phyloP scores from a whole-genome alignment of 306 rosid genomes.

The Macrotyloma uniflorum region DNA sequence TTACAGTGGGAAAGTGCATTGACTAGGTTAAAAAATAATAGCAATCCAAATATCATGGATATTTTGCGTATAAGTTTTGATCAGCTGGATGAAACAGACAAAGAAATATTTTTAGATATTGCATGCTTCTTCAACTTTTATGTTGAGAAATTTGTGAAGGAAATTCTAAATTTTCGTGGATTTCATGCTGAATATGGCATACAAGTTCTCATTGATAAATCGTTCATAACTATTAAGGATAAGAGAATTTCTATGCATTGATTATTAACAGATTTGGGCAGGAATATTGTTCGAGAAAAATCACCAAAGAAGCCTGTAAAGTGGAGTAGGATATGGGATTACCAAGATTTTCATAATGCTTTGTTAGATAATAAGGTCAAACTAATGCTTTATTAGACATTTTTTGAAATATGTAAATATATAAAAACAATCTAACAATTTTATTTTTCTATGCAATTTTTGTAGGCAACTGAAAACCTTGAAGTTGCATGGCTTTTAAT shows the following conservation, averaged over 20 bases:
- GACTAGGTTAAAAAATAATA: background rate
- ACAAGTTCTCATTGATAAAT: background rate
- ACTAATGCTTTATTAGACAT: no score
- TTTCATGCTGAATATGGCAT: background rate
- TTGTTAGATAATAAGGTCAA: background rate
- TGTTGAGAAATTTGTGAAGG: accelerated
- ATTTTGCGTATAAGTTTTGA: background rate
- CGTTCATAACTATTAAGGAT: background rate
- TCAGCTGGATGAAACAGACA: background rate
- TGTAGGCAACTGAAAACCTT: no score
- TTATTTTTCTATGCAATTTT: no score
- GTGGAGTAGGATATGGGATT: background rate
- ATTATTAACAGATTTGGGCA: background rate
- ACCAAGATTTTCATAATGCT: background rate
- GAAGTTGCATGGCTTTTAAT: no score
- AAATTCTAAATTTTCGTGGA: background rate
- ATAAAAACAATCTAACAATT: no score
- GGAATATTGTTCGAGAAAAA: background rate
- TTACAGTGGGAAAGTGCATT: background rate
- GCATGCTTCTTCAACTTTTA: background rate
- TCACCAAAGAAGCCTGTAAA: background rate
- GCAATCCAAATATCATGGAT: background rate
- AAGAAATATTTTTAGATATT: conserved; percentile 17
- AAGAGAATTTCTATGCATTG: accelerated
- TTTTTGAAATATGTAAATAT: no score